Evolutionary conservation across 306 rosid species (phyloP).

Genomic region (Cucurbita maxima): DNA sequence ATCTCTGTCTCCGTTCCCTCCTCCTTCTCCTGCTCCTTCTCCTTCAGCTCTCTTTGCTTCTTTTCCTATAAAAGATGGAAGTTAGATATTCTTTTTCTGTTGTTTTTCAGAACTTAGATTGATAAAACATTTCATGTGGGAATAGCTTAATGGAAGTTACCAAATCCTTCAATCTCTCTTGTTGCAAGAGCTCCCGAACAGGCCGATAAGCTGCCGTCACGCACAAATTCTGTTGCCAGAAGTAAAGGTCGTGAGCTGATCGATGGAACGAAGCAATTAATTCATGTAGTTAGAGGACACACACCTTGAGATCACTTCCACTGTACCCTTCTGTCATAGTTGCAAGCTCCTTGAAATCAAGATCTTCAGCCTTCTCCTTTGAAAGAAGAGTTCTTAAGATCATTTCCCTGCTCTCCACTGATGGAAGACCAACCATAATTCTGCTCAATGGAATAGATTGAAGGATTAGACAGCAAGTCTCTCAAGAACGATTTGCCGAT

Average conservation of each 20-base stretch:
- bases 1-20: background rate
- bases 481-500: background rate
- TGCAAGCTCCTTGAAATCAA: slow-evolving; percentile 57
- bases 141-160: slow-evolving; percentile 23
- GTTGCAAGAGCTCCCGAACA: slow-evolving; percentile 74
- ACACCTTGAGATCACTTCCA: slow-evolving; percentile 94
- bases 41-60: slow-evolving; percentile 34
- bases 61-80: slow-evolving; percentile 37
- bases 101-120: background rate
- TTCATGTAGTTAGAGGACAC: slow-evolving; percentile 4
- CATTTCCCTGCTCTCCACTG: slow-evolving; percentile 42
- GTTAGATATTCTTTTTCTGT: slow-evolving; percentile 1
- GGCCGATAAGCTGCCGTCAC: slow-evolving; percentile 87
- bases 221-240: slow-evolving; percentile 68
- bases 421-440: slow-evolving; percentile 64
- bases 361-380: slow-evolving; percentile 36
- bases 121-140: background rate
- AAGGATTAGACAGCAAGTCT: slow-evolving; percentile 3
- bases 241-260: slow-evolving; percentile 12
- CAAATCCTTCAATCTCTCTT: slow-evolving; percentile 63
- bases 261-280: background rate
- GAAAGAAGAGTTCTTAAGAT: slow-evolving; percentile 45
- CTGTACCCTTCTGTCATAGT: slow-evolving; percentile 62
- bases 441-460: slow-evolving; percentile 19
- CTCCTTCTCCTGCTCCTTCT: background rate